Evolutionary conservation across 1,284 basidiomycete species (phyloP).

Genomic region (Polyporus tsugae): DNA sequence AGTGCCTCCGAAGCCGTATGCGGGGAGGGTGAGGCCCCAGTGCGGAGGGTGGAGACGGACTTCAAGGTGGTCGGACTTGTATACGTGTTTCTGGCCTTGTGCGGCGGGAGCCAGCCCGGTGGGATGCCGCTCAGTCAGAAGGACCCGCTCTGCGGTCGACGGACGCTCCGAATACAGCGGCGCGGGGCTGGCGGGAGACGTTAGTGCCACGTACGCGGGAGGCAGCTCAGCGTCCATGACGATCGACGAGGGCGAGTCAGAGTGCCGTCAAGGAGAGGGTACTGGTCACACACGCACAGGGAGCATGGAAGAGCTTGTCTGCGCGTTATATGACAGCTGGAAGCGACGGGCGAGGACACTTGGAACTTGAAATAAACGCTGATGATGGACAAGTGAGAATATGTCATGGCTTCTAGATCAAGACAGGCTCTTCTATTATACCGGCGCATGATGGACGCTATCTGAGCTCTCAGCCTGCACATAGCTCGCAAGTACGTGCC

Average conservation of each 20-base stretch:
- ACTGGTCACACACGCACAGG: conserved; percentile 13
- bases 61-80: conserved; percentile 48
- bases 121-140: conserved; percentile 32
- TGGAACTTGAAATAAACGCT: conserved; percentile 4
- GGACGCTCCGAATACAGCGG: conserved; percentile 39
- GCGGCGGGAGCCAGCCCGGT: conserved; percentile 25
- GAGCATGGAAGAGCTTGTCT: conserved; percentile 1
- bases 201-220: conserved; percentile 24
- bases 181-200: conserved; percentile 27
- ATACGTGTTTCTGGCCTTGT: conserved; percentile 45
- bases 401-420: conserved; percentile 9
- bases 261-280: conserved; percentile 1
- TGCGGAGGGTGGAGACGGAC: conserved; percentile 51
- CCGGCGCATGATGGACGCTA: conserved; percentile 25
- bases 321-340: neutral
- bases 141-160: conserved; percentile 34
- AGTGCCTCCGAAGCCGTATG: conserved; percentile 50
- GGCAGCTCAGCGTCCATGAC: conserved; percentile 31
- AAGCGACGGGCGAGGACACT: neutral
- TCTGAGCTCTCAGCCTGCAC: conserved; percentile 7
- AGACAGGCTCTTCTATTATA: conserved; percentile 16
- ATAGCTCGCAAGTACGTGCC: neutral
- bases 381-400: conserved; percentile 20
- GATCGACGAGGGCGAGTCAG: neutral
- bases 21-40: conserved; percentile 49